Evolutionary conservation across 2,329 filamentous ascomycete genomes (phyloP).

Genomic region (Apiospora malaysiana): DNA sequence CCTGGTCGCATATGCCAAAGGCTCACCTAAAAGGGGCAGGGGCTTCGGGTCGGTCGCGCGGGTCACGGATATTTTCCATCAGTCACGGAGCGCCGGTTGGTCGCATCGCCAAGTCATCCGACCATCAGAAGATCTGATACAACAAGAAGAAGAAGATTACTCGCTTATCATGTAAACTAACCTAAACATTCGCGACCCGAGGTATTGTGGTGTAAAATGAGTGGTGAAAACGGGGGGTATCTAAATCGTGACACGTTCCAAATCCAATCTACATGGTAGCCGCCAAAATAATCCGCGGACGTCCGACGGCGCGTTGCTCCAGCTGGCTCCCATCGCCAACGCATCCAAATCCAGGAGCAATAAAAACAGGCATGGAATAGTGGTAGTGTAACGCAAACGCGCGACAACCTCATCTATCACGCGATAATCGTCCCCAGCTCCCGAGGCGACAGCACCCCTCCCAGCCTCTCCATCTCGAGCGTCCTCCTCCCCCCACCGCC

Average conservation of each 20-base stretch:
- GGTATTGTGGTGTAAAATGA: background rate
- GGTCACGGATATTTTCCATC: no score
- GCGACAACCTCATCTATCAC: background rate
- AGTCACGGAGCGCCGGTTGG: background rate
- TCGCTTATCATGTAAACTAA: no score
- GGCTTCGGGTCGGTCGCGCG: no score
- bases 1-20: background rate
- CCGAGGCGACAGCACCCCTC: conserved; percentile 23
- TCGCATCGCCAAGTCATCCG: background rate
- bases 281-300: conserved; percentile 29
- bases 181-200: background rate
- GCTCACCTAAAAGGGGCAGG: background rate
- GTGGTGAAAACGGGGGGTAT: background rate
- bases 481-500: background rate
- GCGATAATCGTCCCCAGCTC: conserved; percentile 26
- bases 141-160: background rate
- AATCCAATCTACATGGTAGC: background rate
- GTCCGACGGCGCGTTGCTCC: no score
- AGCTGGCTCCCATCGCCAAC: background rate
- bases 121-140: no score
- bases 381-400: no score
- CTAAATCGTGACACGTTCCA: background rate
- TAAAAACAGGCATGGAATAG: no score
- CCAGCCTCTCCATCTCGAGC: conserved; percentile 16
- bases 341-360: no score